These are phyloP conservation scores for Dipodascus albidus DNA, from an alignment of 805 yeast genomes.

Conservation along the genomic window DNA sequence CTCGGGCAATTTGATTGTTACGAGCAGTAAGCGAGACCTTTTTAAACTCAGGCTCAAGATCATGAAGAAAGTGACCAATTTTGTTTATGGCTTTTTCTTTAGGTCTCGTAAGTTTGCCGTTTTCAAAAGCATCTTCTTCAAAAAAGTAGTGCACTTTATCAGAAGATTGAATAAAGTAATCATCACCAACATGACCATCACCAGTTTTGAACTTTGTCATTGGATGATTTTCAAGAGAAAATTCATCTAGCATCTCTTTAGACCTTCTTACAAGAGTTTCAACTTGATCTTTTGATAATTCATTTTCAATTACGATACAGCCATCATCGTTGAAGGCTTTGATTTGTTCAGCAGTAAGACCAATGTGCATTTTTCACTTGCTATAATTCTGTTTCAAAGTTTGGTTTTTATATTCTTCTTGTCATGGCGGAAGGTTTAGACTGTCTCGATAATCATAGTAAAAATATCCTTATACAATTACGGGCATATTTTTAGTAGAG, in stretches of 20 bases:
- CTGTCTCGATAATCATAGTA: background rate
- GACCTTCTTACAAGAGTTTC: slow-evolving; percentile 32
- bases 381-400: slow-evolving; percentile 2
- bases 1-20: slow-evolving; percentile 39
- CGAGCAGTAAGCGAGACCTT: slow-evolving; percentile 40
- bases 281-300: slow-evolving; percentile 35
- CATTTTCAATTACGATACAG: slow-evolving; percentile 46
- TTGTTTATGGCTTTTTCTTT: slow-evolving; percentile 55
- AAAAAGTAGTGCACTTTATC: slow-evolving; percentile 61
- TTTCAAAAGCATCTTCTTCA: slow-evolving; percentile 53
- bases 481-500: background rate
- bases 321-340: slow-evolving; percentile 42
- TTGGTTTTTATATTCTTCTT: background rate
- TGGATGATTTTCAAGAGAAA: slow-evolving; percentile 52
- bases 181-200: slow-evolving; percentile 56
- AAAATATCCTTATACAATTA: background rate
- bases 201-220: slow-evolving; percentile 58
- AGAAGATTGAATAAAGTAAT: slow-evolving; percentile 56
- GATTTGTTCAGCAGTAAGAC: slow-evolving; percentile 39
- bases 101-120: slow-evolving; percentile 42
- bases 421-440: background rate
- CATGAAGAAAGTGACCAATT: slow-evolving; percentile 70
- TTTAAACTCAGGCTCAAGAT: slow-evolving; percentile 38
- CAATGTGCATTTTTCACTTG: slow-evolving; percentile 4
- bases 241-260: slow-evolving; percentile 32